Evolutionary conservation across 345 rosid genomes (phyloP).

Genomic region (Gossypium bickii): DNA sequence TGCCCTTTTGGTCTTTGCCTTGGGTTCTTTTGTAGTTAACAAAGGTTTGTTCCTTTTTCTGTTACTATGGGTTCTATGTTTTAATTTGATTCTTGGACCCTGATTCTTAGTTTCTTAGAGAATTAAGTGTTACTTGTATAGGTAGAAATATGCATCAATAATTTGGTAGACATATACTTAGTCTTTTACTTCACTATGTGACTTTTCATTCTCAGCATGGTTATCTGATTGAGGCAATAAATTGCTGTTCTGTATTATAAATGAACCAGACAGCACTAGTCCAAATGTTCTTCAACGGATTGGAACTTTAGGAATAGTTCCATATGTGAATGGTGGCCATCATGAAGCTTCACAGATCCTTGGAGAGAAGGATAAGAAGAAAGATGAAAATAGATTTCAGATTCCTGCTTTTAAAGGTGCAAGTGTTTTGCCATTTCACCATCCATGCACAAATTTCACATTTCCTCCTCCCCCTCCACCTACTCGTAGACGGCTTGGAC

Average conservation of each 20-base stretch:
- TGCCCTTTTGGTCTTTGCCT: constrained; percentile 63
- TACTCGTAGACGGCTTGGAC: constrained; percentile 55
- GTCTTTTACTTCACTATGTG: not conserved
- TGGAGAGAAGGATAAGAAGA: constrained; percentile 9
- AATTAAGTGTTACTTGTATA: not conserved
- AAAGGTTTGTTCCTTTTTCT: constrained; percentile 45
- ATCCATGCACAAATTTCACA: constrained; percentile 64
- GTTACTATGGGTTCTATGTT: not conserved
- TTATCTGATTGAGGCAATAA: constrained; percentile 12
- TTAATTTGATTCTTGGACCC: not conserved
- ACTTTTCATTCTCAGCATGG: not conserved
- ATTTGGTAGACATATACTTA: not conserved
- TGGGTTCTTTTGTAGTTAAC: constrained; percentile 57
- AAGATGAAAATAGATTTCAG: constrained; percentile 24
- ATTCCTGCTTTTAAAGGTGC: constrained; percentile 9
- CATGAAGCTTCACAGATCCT: constrained; percentile 21
- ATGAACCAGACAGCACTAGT: constrained; percentile 42
- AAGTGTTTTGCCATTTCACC: constrained; percentile 21
- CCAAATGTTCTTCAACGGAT: constrained; percentile 31
- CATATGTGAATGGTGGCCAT: constrained; percentile 24
- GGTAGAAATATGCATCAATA: not conserved
- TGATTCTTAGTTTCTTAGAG: constrained; percentile 3
- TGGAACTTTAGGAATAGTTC: constrained; percentile 19
- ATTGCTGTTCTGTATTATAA: constrained; percentile 8
- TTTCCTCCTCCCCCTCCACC: constrained; percentile 89